Evolutionary conservation across 768 basidiomycete species (phyloP).

Genomic region (Tricholoma saponaceum): DNA sequence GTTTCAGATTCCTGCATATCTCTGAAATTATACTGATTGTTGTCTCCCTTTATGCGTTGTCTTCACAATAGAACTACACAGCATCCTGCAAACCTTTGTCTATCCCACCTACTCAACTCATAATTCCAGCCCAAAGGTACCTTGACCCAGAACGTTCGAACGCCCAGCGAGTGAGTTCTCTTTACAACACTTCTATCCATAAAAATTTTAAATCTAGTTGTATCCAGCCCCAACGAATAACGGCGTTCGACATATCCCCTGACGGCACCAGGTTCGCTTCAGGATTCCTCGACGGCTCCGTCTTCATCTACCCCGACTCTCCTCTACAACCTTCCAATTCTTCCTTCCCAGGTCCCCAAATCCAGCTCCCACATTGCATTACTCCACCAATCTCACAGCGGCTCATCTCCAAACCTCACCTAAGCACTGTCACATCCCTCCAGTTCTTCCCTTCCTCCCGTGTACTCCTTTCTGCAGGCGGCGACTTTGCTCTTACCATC

Average conservation of each 20-base stretch:
- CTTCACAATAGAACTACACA: conserved; percentile 27
- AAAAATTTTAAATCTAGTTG: background rate
- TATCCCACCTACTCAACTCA: conserved; percentile 44
- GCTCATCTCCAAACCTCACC: conserved; percentile 37
- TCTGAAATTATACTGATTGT: background rate
- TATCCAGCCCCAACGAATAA: conserved; percentile 49
- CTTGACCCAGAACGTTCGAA: conserved; percentile 41
- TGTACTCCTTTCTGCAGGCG: conserved; percentile 66
- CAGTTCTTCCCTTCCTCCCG: conserved; percentile 69
- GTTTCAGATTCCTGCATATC: conserved; percentile 8
- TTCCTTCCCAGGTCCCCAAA: conserved; percentile 11
- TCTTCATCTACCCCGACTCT: conserved; percentile 43
- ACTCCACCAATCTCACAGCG: conserved; percentile 25
- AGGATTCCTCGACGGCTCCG: conserved; percentile 57
- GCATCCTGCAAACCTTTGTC: conserved; percentile 45
- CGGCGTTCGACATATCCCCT: conserved; percentile 59
- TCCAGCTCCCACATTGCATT: conserved; percentile 16
- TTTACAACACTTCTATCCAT: background rate
- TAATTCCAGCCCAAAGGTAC: conserved; percentile 50
- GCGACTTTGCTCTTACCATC: conserved; percentile 64
- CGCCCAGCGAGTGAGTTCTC: conserved; percentile 31
- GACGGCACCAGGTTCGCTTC: conserved; percentile 56
- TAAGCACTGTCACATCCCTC: conserved; percentile 51
- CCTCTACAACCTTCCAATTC: conserved; percentile 15
- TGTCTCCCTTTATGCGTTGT: conserved; percentile 2